Base-by-base conservation (phyloP, 352 stramenopile species). In the Sclerospora graminicola region DNA sequence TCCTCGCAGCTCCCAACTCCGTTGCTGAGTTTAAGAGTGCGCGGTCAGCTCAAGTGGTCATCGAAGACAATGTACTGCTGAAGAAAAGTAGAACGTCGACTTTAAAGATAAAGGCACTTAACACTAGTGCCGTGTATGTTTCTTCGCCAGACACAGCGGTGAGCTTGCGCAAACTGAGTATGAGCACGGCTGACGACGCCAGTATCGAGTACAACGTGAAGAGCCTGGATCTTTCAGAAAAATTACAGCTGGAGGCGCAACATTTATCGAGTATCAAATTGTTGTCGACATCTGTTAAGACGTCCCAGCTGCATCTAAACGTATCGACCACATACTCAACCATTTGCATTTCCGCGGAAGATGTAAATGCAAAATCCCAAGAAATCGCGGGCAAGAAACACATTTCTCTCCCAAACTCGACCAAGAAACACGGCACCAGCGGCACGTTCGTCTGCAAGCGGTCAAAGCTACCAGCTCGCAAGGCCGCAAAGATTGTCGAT, bases 331-430 rank as follows among this genome's bases (percentile, higher is more conserved):
- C 31, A 2, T 28, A 30, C 8, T 20, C 24, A 6, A 11, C 9
- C 8, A 54, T 63, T 28, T 63, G 54, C 41, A 47, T 63, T 36
- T 20, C 30, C 8, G 44, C 49, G 0, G n/a, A 45, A 2, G 4
- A 35, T 8, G 34, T 63, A 15, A 24, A 11, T 7, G 30, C 54
- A 35, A 42, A 1, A 9, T 14, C 10, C n/a, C 37, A 8, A 4
- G 32, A 48, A 0, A 37, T 53, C 18, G 11, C 48, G n/a, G 41
- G 36, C 5, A 49, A 51, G 23, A 57, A 27, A 21, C 29, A 41
- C 11, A 57, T 64, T 19, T 64, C 50, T 14, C 27, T 64, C 14
- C 50, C 50, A 19, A 54, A 57, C 16, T 37, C 55, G 19, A 9
- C 5, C 18, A 45, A 53, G 27, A 64, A 51, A 45, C 31, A 57